Conservation (phyloP, 768 basidiomycete species). For the Russula brevipes region DNA sequence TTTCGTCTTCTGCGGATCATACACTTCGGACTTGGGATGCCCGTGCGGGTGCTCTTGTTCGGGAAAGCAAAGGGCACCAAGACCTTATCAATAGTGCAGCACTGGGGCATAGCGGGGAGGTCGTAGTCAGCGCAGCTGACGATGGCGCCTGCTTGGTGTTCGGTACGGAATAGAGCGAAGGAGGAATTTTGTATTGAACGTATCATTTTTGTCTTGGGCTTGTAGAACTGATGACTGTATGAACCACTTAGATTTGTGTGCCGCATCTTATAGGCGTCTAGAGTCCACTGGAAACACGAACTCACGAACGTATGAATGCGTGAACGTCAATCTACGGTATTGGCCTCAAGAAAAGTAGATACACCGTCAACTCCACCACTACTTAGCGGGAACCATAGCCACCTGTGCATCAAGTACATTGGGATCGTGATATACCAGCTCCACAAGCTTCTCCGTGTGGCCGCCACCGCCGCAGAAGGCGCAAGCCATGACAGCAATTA, state of each 20-base stretch:
- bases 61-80: slow-evolving; percentile 78
- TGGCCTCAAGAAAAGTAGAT: no score
- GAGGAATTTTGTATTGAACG: no score
- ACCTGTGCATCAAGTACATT: slow-evolving; percentile 30
- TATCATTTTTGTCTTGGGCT: neutral
- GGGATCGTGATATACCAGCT: slow-evolving; percentile 59
- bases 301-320: neutral
- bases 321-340: no score
- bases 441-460: slow-evolving; percentile 31
- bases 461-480: neutral
- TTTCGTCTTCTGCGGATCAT: slow-evolving; percentile 84
- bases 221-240: neutral
- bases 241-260: neutral
- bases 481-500: neutral
- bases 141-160: slow-evolving; percentile 85
- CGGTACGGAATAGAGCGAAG: slow-evolving; percentile 45
- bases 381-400: neutral
- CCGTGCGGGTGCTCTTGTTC: slow-evolving; percentile 71
- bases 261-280: neutral
- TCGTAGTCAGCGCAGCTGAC: slow-evolving; percentile 85
- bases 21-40: slow-evolving; percentile 91
- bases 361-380: slow-evolving; percentile 13
- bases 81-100: slow-evolving; percentile 72
- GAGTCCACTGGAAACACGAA: neutral
- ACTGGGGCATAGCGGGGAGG: slow-evolving; percentile 61